phyloP scores from a whole-genome alignment of 495 filamentous ascomycete species.

The Hyaloscypha finlandica region DNA sequence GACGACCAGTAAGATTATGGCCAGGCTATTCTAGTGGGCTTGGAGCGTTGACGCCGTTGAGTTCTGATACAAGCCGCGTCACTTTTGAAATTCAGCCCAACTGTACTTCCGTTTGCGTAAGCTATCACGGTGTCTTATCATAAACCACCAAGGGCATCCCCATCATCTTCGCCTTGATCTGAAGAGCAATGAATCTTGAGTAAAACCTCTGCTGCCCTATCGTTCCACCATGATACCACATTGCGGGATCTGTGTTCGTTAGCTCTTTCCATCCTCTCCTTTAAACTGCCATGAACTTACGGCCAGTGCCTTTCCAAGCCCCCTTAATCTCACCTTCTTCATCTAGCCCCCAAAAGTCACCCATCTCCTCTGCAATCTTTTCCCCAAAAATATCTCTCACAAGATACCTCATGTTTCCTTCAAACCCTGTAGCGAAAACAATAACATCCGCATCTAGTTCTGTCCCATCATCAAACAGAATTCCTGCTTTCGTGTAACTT shows the following conservation, averaged over 20 bases:
- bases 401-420: constrained; percentile 9
- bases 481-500: neutral
- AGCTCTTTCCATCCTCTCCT: neutral
- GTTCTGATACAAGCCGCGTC: no score
- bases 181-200: constrained; percentile 21
- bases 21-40: no score
- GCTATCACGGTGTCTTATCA: constrained; percentile 2
- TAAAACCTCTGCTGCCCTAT: constrained; percentile 11
- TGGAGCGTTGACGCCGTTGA: no score
- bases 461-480: constrained; percentile 13
- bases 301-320: constrained; percentile 7
- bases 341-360: constrained; percentile 19
- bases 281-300: constrained; percentile 1
- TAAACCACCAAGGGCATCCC: constrained; percentile 18
- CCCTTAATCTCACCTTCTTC: constrained; percentile 17
- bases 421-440: constrained; percentile 27
- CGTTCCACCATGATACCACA: constrained; percentile 19
- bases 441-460: constrained; percentile 18
- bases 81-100: no score
- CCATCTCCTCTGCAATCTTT: constrained; percentile 12
- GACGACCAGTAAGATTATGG: no score
- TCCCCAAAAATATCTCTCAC: constrained; percentile 11
- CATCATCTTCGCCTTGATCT: constrained; percentile 19
- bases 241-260: constrained; percentile 13
- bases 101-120: neutral